phyloP scores from a whole-genome alignment of 1,284 basidiomycete genomes.

The Porphyrellus sp. region DNA sequence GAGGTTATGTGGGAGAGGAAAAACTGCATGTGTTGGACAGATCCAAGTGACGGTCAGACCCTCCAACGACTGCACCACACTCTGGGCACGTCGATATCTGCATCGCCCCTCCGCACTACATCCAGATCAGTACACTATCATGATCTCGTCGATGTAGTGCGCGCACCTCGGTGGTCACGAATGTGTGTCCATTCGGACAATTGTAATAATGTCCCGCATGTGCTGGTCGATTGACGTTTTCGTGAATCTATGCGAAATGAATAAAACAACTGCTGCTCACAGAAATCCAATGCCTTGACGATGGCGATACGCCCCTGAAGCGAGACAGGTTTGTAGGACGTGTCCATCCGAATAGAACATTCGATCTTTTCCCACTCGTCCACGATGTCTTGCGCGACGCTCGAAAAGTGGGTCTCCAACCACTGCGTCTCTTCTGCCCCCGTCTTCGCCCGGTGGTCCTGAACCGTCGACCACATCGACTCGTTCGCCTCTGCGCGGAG shows the following conservation, averaged over 20 bases:
- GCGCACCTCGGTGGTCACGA: slow-evolving; percentile 44
- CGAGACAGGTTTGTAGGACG: slow-evolving; percentile 43
- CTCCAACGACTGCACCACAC: slow-evolving; percentile 52
- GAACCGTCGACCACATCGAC: slow-evolving; percentile 17
- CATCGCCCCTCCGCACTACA: slow-evolving; percentile 55
- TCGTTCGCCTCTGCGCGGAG: not conserved
- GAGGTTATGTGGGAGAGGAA: too few species aligned
- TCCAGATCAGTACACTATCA: slow-evolving; percentile 5
- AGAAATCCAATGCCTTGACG: slow-evolving; percentile 41
- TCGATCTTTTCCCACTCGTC: slow-evolving; percentile 38
- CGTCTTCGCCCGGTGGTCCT: slow-evolving; percentile 11
- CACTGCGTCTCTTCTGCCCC: slow-evolving; percentile 34
- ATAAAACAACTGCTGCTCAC: slow-evolving; percentile 26
- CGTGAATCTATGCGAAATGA: too few species aligned
- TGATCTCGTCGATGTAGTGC: not conserved
- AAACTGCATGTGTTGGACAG: slow-evolving; percentile 42
- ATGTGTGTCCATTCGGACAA: slow-evolving; percentile 50
- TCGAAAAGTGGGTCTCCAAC: slow-evolving; percentile 36
- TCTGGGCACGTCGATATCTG: slow-evolving; percentile 47
- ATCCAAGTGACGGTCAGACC: slow-evolving; percentile 41
- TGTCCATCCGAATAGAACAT: slow-evolving; percentile 31
- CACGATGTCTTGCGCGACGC: slow-evolving; percentile 34
- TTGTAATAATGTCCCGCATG: slow-evolving; percentile 46
- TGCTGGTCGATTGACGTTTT: slow-evolving; percentile 27
- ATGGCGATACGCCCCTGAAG: slow-evolving; percentile 44